phyloP scores from a whole-genome alignment of 768 basidiomycete species.

The Panellus pusillus region DNA sequence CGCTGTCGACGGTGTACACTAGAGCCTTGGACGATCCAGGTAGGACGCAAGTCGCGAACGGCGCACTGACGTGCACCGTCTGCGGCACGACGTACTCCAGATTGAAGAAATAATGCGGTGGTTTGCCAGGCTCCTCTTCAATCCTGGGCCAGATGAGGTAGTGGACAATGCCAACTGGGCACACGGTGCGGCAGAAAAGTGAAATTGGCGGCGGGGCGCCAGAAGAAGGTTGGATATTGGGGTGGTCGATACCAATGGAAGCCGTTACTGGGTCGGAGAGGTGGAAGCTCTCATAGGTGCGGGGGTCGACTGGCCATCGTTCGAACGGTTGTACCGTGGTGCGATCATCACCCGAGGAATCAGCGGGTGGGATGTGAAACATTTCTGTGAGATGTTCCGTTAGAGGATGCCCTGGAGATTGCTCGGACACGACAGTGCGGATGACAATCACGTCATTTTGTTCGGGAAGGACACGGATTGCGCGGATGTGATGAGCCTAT shows the following conservation, averaged over 20 bases:
- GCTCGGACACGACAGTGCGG: slow-evolving; percentile 34
- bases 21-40: slow-evolving; percentile 46
- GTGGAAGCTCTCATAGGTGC: slow-evolving; percentile 29
- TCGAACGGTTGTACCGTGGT: slow-evolving; percentile 17
- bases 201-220: slow-evolving; percentile 41
- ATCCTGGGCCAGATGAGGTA: slow-evolving; percentile 33
- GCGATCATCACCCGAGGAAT: slow-evolving; percentile 13
- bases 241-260: slow-evolving; percentile 30
- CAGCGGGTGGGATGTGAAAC: slow-evolving; percentile 25
- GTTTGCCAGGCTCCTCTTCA: slow-evolving; percentile 2
- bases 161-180: slow-evolving; percentile 34
- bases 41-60: slow-evolving; percentile 33
- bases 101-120: slow-evolving; percentile 25
- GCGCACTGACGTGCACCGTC: slow-evolving; percentile 27
- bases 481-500: slow-evolving; percentile 50
- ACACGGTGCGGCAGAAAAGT: slow-evolving; percentile 33
- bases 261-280: slow-evolving; percentile 42
- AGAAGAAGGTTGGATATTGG: slow-evolving; percentile 23
- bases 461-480: slow-evolving; percentile 50
- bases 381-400: slow-evolving; percentile 20
- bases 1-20: slow-evolving; percentile 36
- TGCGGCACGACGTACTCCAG: slow-evolving; percentile 28
- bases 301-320: slow-evolving; percentile 27
- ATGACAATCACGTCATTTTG: slow-evolving; percentile 55
- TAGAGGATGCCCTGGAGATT: slow-evolving; percentile 3